Evolutionary conservation across 2,329 filamentous ascomycete species (phyloP).

Genomic region (Clonostachys byssicola): DNA sequence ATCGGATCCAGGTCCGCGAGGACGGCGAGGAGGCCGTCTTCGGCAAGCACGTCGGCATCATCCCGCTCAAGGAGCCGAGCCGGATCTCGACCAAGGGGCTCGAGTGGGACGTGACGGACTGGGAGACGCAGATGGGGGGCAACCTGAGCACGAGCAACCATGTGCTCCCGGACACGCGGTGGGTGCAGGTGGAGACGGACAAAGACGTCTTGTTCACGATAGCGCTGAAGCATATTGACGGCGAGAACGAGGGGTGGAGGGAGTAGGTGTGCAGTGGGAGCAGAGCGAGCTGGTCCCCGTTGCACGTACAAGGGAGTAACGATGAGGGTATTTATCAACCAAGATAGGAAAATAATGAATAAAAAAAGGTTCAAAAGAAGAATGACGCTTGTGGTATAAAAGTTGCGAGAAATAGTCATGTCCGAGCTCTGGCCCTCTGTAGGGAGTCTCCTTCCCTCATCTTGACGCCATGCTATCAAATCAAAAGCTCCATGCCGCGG

Average conservation of each 20-base stretch:
- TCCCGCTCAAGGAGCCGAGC: slow-evolving; percentile 77
- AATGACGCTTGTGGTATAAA: too few species aligned
- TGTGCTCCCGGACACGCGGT: slow-evolving; percentile 51
- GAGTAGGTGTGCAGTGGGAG: background rate
- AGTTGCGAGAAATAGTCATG: too few species aligned
- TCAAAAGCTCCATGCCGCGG: background rate
- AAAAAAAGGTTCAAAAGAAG: too few species aligned
- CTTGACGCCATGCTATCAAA: background rate
- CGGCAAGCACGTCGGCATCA: slow-evolving; percentile 77
- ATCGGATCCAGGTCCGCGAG: slow-evolving; percentile 62
- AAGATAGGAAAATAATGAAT: too few species aligned
- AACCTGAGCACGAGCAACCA: slow-evolving; percentile 79
- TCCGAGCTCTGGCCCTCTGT: too few species aligned
- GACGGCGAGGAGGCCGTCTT: slow-evolving; percentile 48
- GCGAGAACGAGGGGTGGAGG: slow-evolving; percentile 18
- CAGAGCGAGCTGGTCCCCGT: too few species aligned
- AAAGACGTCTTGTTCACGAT: slow-evolving; percentile 72
- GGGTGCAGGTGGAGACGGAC: slow-evolving; percentile 59
- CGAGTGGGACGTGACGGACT: slow-evolving; percentile 85
- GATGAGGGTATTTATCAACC: too few species aligned
- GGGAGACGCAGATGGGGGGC: slow-evolving; percentile 73
- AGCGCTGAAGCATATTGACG: slow-evolving; percentile 43
- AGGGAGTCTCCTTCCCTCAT: too few species aligned
- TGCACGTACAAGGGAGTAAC: too few species aligned
- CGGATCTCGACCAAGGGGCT: slow-evolving; percentile 76